Base-by-base conservation (phyloP, 768 basidiomycete species). In the Boletus pseudo-olivaceus region DNA sequence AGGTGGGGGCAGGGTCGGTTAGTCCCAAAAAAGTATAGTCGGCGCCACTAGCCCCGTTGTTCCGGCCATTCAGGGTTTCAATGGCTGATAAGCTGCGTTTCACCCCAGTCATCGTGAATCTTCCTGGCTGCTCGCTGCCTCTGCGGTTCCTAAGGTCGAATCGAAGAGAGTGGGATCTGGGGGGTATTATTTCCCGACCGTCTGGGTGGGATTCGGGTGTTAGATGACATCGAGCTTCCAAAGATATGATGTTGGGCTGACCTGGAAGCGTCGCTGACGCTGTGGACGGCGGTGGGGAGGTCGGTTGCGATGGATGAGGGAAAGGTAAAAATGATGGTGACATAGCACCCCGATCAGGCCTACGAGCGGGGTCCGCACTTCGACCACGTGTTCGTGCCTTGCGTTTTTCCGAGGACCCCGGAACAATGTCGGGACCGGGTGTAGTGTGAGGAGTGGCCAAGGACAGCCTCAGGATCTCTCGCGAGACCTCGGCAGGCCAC, bases 401-500 rank as follows among this genome's bases (percentile, higher is more conserved):
- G n/a, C 46, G 32, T 49, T 44, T 54, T 15, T 10, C 54, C 17
- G 57, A 53, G 49, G 69, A 71, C 68, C 65, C 69, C 68, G 67
- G 49, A 46, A 26, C 5, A 17, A 5, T 3, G 0, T 55, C 56
- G 49, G 60, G 45, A 51, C 54, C 54, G 29, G 57, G 29, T 11
- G 46, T 39, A 49, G 27, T 41, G n/a, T 17, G 43, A 7, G 12
- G 10, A 23, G 1, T 6, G 7, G 37, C 12, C 56, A 84, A 62
- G 32, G 82, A 78, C 27, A 84, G 65, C 35, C 75, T 70, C 37
- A 85, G 60, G 51, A 85, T 79, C 59, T 82, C 79, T 54, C 76
- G 77, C 40, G 83, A 80, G 19, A 84, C 80, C 51, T 79, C 75
- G 5, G 81, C 80, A 51, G 82, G 80, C 84, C 84, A 85, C 51